Base-by-base conservation (phyloP, 2,329 filamentous ascomycete species). In the Fusarium sp. region DNA sequence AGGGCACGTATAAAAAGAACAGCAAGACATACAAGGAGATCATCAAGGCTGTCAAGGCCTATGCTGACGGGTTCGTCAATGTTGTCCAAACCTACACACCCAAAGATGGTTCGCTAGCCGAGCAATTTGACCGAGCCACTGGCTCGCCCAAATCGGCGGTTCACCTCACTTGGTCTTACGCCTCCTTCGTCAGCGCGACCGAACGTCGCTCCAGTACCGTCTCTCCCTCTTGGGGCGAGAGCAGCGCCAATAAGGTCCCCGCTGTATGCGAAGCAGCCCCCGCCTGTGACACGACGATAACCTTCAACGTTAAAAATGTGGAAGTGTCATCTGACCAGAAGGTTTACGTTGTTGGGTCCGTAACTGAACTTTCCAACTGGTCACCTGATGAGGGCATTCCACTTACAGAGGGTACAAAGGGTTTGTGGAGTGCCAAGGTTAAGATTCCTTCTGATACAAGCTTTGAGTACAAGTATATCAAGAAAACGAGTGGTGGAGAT, bases 151-250 rank as follows among this genome's bases (percentile, higher is more conserved):
- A 89, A 5, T 91, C 89, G 2, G 91, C 91, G 4, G 80, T 82
- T 18, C 88, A 93, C 65, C 81, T 92, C n/a, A 92, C 90, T 4
- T 92, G 90, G 90, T 91, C 89, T 0, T 92, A 92, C 70, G 89
- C 90, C 3, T 84, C 90, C 0, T 90, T 92, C 76, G 78, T 92
- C 32, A 89, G 89, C 2, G 85, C 86, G 16, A 80, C 82, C 11
- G 83, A 84, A 29, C 85, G 89, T 32, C 85, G 89, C 40, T 82
- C 82, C 44, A 84, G 84, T 12, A 73, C 84, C 11, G 78, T 88
- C 10, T 87, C 88, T 2, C 80, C 83, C 3, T 83, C 86, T 9
- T 91, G 89, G 88, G 83, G 75, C 12, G 74, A 76, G 51, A 55
- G 20, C 20, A 18, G 45, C 8, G 68, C 67, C 25, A 74, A 74